phyloP scores from a whole-genome alignment of 2,329 filamentous ascomycete species.

The Penicillium thymicola region DNA sequence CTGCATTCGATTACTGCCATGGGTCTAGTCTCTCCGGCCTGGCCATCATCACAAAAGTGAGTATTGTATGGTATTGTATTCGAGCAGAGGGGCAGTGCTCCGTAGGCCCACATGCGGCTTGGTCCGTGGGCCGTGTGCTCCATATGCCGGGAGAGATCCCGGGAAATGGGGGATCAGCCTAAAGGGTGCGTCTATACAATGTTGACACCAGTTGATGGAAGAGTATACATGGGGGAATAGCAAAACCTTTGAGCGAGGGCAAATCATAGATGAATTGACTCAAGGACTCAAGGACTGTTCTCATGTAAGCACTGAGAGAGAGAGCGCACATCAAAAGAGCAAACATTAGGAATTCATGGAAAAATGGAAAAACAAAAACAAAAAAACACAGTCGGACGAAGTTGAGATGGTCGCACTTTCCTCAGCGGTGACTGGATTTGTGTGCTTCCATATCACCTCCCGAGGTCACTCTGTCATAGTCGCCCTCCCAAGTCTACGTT shows the following conservation, averaged over 20 bases:
- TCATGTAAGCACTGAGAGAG: neutral
- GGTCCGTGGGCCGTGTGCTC: constrained; percentile 3
- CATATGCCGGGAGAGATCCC: constrained; percentile 16
- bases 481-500: neutral
- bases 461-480: neutral
- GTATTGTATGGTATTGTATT: too few relatives aligned
- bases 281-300: neutral
- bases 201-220: neutral
- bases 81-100: constrained; percentile 8
- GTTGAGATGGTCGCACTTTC: constrained; percentile 2
- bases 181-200: constrained; percentile 9
- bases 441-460: neutral
- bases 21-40: constrained; percentile 8
- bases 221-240: neutral
- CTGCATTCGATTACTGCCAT: neutral
- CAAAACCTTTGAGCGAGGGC: neutral
- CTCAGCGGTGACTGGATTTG: neutral
- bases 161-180: constrained; percentile 10
- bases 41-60: neutral
- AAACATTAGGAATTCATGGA: neutral
- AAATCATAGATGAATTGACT: neutral
- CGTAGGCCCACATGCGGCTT: constrained; percentile 21
- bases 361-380: neutral
- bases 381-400: neutral
- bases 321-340: neutral